phyloP scores from a whole-genome alignment of 305 asterid genomes.

The Fraxinus ornus region DNA sequence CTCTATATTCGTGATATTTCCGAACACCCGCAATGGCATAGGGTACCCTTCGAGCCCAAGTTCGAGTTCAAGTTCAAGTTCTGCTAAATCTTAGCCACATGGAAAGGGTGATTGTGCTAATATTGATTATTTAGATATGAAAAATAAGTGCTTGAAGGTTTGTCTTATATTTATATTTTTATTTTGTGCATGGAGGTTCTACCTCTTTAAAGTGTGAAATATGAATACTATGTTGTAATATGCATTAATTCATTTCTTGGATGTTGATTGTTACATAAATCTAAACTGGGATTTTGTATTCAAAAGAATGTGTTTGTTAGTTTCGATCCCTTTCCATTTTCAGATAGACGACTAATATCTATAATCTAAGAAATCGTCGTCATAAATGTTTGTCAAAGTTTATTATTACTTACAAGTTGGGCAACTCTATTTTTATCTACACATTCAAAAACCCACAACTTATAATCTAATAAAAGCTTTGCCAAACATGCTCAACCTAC shows the following conservation, averaged over 20 bases:
- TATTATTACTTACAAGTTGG: too few relatives aligned
- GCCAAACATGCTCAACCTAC: too few relatives aligned
- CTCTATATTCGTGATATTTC: slow-evolving; percentile 40
- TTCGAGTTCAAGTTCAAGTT: slow-evolving; percentile 1
- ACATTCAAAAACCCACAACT: too few relatives aligned
- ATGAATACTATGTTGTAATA: not conserved
- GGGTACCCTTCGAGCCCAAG: slow-evolving; percentile 40
- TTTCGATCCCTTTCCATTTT: too few relatives aligned
- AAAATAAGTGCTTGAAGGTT: not conserved
- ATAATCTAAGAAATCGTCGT: not conserved
- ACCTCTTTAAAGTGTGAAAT: not conserved
- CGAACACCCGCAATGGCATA: slow-evolving; percentile 49
- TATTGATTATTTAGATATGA: not conserved
- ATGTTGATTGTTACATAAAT: not conserved
- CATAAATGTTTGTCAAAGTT: too few relatives aligned
- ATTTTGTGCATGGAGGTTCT: not conserved
- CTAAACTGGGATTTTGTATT: not conserved
- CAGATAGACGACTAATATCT: not conserved
- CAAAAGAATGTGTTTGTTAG: not conserved
- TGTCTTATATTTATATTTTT: not conserved
- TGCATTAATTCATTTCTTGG: not conserved
- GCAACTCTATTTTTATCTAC: too few relatives aligned
- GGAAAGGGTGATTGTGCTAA: not conserved
- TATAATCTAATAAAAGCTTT: too few relatives aligned
- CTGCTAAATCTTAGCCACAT: not conserved